Base-by-base conservation (phyloP, 345 rosid species). In the Lepidium africanum region DNA sequence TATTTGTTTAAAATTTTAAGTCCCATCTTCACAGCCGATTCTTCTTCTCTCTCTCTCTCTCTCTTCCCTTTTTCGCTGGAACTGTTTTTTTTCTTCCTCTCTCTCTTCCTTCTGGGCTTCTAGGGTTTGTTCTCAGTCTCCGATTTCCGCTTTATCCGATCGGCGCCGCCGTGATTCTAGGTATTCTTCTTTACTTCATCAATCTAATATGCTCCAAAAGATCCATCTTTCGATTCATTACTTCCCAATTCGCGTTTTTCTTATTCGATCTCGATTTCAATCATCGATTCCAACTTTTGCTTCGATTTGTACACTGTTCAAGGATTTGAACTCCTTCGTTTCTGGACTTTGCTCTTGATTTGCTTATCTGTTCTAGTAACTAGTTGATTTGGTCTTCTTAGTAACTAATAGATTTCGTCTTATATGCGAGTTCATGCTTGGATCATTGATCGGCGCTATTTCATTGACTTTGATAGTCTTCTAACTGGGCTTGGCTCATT, bases 101-200 rank as follows among this genome's bases (percentile, higher is more conserved):
- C 59, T 32, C 62, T 42, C 69, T 63, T 13, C 35, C 14, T 30
- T 38, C 38, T 65, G 50, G 62, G 59, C 52, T 45, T 35, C 46
- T 72, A 77, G 81, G 81, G 86, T 81, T 75, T 76, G 70, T 72
- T 72, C 64, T 51, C 69, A 43, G 41, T 70, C 68, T 68, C 73
- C 73, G 76, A 68, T 75, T 73, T 41, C 58, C 68, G 70, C 78
- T 65, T 52, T 42, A 14, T 39, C 46, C 57, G 65, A 72, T 74
- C 73, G 27, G 64, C 67, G 69, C 72, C 73, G 66, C 52, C 65
- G 55, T 61, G 10, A 4, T 69, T 69, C 53, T 67, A 52, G 74
- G 82, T 77, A 59, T 11, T 17, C 40, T 35, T 70, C 41, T 57
- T 76, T 23, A 15, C 50, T 52, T 71, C 65, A 63, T 39, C 48